Conservation (phyloP, 495 filamentous ascomycete species). For the Xylaria cubensis region DNA sequence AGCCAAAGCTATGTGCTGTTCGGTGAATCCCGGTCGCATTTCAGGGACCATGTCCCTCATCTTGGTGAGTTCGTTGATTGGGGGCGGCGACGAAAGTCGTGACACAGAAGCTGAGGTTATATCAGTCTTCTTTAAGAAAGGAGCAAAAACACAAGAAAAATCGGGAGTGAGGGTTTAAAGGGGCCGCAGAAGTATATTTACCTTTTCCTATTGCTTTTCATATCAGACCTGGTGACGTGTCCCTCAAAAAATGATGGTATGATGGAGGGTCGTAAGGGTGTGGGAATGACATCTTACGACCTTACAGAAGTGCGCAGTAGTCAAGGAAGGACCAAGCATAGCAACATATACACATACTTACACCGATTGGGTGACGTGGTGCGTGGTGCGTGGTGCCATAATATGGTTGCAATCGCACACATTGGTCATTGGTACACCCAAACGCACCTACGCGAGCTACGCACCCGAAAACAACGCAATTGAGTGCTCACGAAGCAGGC, state of each 20-base stretch:
- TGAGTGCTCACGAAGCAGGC: conserved; percentile 4
- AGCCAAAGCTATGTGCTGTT: neutral
- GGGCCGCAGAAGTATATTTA: neutral
- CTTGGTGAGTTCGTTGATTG: neutral
- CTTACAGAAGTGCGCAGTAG: neutral
- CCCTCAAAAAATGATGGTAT: neutral
- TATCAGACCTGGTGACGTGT: neutral
- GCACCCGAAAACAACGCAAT: neutral
- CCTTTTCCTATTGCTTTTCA: neutral
- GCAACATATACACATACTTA: too few species aligned
- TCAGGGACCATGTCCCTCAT: too few species aligned
- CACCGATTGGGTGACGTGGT: conserved; percentile 11
- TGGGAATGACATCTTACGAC: conserved; percentile 6
- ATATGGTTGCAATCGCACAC: neutral
- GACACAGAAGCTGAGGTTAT: neutral
- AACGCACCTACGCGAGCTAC: neutral
- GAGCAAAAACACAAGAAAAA: neutral
- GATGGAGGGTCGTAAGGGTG: conserved; percentile 2
- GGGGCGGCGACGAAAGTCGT: neutral
- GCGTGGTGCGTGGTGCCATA: conserved; percentile 11
- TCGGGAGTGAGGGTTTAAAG: neutral
- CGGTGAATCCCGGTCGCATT: neutral
- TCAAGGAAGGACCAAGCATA: neutral
- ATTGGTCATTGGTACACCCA: neutral
- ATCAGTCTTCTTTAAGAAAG: neutral